Conservation (phyloP, 768 basidiomycete genomes). For the Boletellus sp. region DNA sequence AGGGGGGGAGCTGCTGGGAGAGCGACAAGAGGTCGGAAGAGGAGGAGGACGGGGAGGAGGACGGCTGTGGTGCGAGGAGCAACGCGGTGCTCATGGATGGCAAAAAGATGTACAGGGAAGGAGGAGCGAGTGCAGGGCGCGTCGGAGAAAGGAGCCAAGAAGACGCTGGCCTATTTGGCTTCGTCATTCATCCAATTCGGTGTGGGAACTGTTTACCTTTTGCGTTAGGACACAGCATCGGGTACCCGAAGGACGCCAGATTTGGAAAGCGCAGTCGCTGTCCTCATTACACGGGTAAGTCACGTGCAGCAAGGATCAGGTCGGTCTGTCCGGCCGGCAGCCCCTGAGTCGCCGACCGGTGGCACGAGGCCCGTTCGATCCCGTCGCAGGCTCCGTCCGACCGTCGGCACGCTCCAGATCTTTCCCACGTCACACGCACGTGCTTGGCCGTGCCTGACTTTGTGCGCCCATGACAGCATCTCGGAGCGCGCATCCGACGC, state of each 20-base stretch:
- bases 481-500: too few species aligned
- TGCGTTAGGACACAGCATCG: neutral
- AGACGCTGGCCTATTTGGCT: slow-evolving; percentile 5
- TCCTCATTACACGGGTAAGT: too few species aligned
- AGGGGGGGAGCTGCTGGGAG: slow-evolving; percentile 5
- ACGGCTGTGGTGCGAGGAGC: too few species aligned
- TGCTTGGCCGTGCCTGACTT: too few species aligned
- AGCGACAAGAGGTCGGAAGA: neutral
- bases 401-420: neutral
- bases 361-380: neutral
- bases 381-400: neutral
- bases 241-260: neutral
- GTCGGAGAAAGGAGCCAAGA: slow-evolving; percentile 18
- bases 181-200: slow-evolving; percentile 14
- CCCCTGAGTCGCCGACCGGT: too few species aligned
- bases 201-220: slow-evolving; percentile 13
- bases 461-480: too few species aligned
- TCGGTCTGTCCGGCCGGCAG: too few species aligned
- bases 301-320: too few species aligned
- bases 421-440: too few species aligned
- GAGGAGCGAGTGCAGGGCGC: neutral
- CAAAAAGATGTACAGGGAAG: neutral
- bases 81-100: slow-evolving; percentile 5
- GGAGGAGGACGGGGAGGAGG: neutral
- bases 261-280: neutral